Base-by-base conservation (phyloP, 805 yeast species). In the Saccharomycopsis schoenii region DNA sequence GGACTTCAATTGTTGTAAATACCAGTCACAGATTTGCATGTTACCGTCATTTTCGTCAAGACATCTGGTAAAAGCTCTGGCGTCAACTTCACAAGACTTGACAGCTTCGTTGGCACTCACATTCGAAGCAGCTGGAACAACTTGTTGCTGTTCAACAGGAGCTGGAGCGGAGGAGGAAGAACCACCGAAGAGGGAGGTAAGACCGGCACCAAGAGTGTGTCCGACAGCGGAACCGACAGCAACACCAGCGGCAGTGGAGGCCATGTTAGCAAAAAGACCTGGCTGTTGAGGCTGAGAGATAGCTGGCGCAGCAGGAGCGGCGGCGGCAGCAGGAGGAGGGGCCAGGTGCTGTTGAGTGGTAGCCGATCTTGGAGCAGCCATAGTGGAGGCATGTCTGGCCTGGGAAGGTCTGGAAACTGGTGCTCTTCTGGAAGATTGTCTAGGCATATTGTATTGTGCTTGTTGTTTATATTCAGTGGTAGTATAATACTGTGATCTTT, bases 211-310 rank as follows among this genome's bases (percentile, higher is more conserved):
- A 62, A 93, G 67, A 50, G 97, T 90, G 80, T 94, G 99, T 65
- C 99, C 99, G 60, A 93, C 85, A 64, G 98, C 86, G 58, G 97
- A 89, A 69, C 99, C 99, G 61, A 94, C 97, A 60, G 98, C 99
- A 55, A 94, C 99, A 85, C 99, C 99, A 57, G 98, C 99, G 60
- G 99, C 99, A 57, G 99, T 94, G 56, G 96, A 80, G 47, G 98
- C 98, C 99, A 94, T 94, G 77, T 94, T 96, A 63, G 93, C 88
- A 70, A 93, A 92, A 72, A 93, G 69, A 69, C 98, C 97, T 56
- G 97, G 97, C 68, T 80, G 83, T 68, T 69, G 71, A 50, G 83
- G 81, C 70, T 78, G 86, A 59, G 80, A 76, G 62, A 78, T 79
- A 55, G 80, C 76, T 42, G 72, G 65, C 57, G 83, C 82, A 25